These are phyloP conservation scores for Daphne laureola DNA, from an alignment of 441 rosid genomes.

Conservation along the genomic window DNA sequence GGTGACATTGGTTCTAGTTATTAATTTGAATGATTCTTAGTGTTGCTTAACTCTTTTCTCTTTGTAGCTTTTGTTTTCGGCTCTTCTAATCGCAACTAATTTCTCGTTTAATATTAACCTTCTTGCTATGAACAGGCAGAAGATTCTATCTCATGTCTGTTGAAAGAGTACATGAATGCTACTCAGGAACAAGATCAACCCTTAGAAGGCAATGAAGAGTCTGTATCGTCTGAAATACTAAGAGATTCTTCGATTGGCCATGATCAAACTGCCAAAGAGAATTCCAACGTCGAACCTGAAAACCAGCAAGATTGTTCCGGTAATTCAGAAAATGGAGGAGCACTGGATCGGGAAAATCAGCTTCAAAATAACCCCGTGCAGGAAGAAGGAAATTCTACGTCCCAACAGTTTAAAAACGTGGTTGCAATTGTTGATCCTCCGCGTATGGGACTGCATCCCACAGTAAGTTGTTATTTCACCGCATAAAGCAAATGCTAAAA, in stretches of 20 bases:
- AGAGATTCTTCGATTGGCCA: constrained; percentile 16
- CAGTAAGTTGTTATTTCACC: constrained; percentile 32
- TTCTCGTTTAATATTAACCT: no score
- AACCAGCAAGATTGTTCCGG: constrained; percentile 19
- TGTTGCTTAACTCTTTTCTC: background rate
- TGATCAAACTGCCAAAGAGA: constrained; percentile 19
- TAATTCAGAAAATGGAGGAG: constrained; percentile 21
- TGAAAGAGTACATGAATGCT: constrained; percentile 52
- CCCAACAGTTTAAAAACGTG: constrained; percentile 52
- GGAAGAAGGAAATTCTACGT: constrained; percentile 26
- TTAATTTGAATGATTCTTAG: background rate
- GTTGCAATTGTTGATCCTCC: constrained; percentile 99
- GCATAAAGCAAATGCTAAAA: no score
- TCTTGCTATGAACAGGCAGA: constrained; percentile 51
- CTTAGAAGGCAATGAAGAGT: constrained; percentile 23
- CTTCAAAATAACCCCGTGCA: constrained; percentile 26
- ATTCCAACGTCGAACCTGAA: constrained; percentile 25
- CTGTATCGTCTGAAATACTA: constrained; percentile 22
- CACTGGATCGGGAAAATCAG: constrained; percentile 25
- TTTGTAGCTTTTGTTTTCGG: background rate
- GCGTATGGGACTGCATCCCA: constrained; percentile 86
- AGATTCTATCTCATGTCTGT: constrained; percentile 77
- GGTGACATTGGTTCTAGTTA: constrained; percentile 32
- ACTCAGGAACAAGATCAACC: constrained; percentile 33
- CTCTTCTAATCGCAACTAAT: no score